Percentiles rank a stretch among this genome's conserved stretches.
Evolutionary conservation across 805 yeast genomes (phyloP).

Genomic region (Candida glaebosa): DNA sequence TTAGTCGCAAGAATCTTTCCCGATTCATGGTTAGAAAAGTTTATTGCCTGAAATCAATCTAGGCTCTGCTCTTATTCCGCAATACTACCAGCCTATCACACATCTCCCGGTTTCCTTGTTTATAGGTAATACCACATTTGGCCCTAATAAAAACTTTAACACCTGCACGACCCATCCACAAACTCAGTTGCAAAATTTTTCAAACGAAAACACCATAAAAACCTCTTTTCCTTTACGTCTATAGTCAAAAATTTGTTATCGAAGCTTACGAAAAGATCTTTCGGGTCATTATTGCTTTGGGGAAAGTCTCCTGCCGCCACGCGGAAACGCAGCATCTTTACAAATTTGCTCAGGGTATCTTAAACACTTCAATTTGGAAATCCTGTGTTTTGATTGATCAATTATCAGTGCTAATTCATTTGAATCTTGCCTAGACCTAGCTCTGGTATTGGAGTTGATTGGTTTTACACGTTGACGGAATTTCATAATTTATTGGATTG

Average conservation of each 20-base stretch:
- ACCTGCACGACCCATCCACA: neutral
- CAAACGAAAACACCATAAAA: neutral
- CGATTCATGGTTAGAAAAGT: constrained; percentile 24
- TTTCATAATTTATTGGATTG: neutral
- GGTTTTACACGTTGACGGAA: no score
- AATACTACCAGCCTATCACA: neutral
- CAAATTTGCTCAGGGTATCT: constrained; percentile 21
- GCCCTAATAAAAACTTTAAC: neutral
- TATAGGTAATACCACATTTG: no score
- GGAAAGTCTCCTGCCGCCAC: constrained; percentile 85
- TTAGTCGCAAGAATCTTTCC: constrained; percentile 31
- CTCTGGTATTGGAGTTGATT: constrained; percentile 13
- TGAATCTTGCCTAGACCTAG: constrained; percentile 17
- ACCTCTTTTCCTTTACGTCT: constrained; percentile 43
- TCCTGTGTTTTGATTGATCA: constrained; percentile 1
- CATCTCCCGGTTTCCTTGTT: no score
- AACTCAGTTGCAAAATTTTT: no score
- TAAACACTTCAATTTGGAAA: constrained; percentile 2
- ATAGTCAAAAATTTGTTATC: constrained; percentile 76
- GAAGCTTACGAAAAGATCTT: constrained; percentile 60
- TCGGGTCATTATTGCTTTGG: constrained; percentile 52
- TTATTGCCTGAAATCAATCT: constrained; percentile 13
- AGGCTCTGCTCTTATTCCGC: neutral
- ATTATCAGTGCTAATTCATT: constrained; percentile 14
- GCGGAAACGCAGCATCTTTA: constrained; percentile 58